Conservation (phyloP, 2,329 filamentous ascomycete genomes). For the Diaporthe vaccinii region DNA sequence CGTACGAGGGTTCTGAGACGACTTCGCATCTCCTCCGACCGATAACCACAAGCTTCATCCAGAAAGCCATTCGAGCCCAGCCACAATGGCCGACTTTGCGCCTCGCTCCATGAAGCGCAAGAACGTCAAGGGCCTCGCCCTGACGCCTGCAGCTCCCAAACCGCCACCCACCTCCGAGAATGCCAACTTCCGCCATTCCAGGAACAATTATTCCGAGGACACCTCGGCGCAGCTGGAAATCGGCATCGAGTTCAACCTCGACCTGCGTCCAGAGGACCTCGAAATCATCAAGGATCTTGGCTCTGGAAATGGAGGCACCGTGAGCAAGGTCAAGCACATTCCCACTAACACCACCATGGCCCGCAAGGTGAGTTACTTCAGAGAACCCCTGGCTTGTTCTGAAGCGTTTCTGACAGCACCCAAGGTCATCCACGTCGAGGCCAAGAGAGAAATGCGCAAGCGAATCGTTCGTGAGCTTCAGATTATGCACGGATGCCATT, state of each 20-base stretch:
- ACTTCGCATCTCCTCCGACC: neutral
- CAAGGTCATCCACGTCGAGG: conserved; percentile 97
- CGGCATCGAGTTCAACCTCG: conserved; percentile 95
- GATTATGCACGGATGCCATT: conserved; percentile 98
- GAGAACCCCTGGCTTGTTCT: conserved; percentile 23
- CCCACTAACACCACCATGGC: conserved; percentile 98
- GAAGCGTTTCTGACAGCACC: conserved; percentile 15
- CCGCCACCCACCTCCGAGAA: conserved; percentile 79
- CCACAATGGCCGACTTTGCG: conserved; percentile 74
- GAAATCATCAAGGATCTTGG: conserved; percentile 95
- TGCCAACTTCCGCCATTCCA: conserved; percentile 69
- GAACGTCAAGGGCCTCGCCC: conserved; percentile 95
- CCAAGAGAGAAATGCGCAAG: conserved; percentile 96
- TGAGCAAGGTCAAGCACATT: conserved; percentile 97
- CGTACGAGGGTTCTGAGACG: conserved; percentile 13
- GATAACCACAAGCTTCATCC: neutral
- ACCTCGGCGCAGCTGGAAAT: conserved; percentile 86
- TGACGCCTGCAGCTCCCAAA: conserved; percentile 84
- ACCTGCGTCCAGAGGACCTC: conserved; percentile 91
- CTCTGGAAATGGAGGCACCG: conserved; percentile 95
- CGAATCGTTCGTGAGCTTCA: conserved; percentile 97
- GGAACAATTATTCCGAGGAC: conserved; percentile 69
- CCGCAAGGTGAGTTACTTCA: conserved; percentile 78
- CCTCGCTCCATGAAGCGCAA: conserved; percentile 96
- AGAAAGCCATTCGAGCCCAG: conserved; percentile 33